These are phyloP conservation scores for Silene noctiflora DNA, from an alignment of 179 eudicot species.

Conservation along the genomic window DNA sequence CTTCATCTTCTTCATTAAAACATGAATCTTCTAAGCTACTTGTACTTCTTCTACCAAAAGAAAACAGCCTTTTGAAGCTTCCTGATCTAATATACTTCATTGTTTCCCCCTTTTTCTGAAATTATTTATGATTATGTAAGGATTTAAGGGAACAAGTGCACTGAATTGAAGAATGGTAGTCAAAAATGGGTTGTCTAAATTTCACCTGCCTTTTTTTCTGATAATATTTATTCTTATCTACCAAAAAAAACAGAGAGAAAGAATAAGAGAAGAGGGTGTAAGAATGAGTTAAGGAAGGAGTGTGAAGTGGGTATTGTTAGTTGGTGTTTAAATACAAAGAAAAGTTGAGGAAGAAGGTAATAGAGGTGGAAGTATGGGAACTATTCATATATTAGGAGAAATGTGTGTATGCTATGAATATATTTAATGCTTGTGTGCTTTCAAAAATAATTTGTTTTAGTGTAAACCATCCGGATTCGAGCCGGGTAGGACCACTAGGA, in stretches of 20 bases:
- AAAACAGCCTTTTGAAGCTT: constrained; percentile 66
- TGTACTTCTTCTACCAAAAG: constrained; percentile 43
- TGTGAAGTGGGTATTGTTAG: constrained; percentile 35
- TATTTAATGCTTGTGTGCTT: constrained; percentile 9
- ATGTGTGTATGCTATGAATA: background rate
- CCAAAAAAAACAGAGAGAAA: background rate
- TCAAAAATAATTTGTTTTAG: background rate
- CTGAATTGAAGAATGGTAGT: constrained; percentile 14
- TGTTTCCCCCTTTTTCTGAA: background rate
- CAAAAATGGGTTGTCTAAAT: constrained; percentile 11
- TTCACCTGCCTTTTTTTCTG: background rate
- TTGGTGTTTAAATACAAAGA: constrained; percentile 32
- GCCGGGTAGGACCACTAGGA: too few species aligned
- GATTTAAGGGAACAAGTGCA: constrained; percentile 29
- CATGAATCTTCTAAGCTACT: constrained; percentile 21
- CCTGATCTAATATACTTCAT: constrained; percentile 66
- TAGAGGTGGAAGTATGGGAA: background rate
- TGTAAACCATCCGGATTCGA: too few species aligned
- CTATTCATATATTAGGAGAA: background rate
- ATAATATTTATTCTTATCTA: background rate
- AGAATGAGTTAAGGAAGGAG: constrained; percentile 19
- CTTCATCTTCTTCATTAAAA: constrained; percentile 4
- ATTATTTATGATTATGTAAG: constrained; percentile 12
- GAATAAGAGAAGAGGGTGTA: constrained; percentile 5
- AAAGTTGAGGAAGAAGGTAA: background rate